A percentile compares a stretch with the other conserved stretches of the same genome.
These are phyloP conservation scores for Kluyveromyces marxianus DNA, from an alignment of 1,139 yeast species.

Conservation along the genomic window DNA sequence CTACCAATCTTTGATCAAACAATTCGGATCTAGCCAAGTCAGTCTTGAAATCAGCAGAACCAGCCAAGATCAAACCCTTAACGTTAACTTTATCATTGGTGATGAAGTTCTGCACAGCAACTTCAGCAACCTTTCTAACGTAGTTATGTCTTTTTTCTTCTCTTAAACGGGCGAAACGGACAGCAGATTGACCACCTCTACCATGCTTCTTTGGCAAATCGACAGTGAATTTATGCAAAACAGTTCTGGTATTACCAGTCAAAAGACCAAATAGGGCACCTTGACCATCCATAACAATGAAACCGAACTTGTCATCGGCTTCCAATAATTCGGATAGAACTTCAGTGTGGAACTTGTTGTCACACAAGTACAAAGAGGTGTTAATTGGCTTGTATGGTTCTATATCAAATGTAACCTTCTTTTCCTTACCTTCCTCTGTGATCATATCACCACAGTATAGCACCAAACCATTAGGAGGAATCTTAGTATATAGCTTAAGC, in stretches of 20 bases:
- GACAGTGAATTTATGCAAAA: constrained; percentile 90
- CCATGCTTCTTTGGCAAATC: constrained; percentile 99
- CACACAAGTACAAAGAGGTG: constrained; percentile 91
- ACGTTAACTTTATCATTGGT: constrained; percentile 89
- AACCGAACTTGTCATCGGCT: constrained; percentile 92
- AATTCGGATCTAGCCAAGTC: constrained; percentile 88
- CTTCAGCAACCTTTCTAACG: constrained; percentile 96
- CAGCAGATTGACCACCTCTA: constrained; percentile 99
- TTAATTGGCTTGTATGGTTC: constrained; percentile 98
- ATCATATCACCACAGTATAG: constrained; percentile 97
- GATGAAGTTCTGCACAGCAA: constrained; percentile 93
- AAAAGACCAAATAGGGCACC: constrained; percentile 96
- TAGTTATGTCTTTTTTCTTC: constrained; percentile 98
- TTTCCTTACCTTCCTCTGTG: constrained; percentile 95
- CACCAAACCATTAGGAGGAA: constrained; percentile 91
- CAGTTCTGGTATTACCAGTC: constrained; percentile 94
- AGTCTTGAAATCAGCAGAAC: constrained; percentile 97
- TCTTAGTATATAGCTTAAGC: constrained; percentile 77
- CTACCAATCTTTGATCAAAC: constrained; percentile 82
- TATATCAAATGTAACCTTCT: constrained; percentile 88
- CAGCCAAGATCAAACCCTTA: constrained; percentile 90
- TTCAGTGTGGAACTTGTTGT: constrained; percentile 96
- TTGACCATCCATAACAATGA: constrained; percentile 98
- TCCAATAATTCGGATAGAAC: constrained; percentile 90
- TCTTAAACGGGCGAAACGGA: constrained; percentile 97